phyloP scores from a whole-genome alignment of 2,329 filamentous ascomycete species.

The Pestalotiopsis sp. region DNA sequence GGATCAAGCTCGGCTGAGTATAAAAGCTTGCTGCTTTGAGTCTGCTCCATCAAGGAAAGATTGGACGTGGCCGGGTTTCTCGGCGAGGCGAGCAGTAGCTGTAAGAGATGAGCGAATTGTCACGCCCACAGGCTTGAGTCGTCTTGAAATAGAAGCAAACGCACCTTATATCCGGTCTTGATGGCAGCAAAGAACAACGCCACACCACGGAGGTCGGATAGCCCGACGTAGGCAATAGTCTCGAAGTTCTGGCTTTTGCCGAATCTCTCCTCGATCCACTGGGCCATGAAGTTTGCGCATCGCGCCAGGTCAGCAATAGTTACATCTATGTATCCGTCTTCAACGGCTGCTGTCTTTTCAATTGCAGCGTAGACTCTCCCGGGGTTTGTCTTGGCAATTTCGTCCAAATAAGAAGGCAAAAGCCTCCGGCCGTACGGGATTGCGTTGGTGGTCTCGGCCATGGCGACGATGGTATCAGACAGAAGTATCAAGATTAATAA shows the following conservation, averaged over 20 bases:
- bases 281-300: conserved; percentile 29
- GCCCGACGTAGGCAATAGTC: conserved; percentile 29
- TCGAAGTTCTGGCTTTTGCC: conserved; percentile 26
- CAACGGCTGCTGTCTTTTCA: conserved; percentile 18
- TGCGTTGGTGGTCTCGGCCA: neutral
- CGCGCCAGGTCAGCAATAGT: conserved; percentile 22
- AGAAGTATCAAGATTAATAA: neutral
- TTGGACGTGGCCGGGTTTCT: conserved; percentile 22
- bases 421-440: conserved; percentile 20
- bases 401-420: conserved; percentile 19
- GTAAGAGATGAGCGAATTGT: neutral
- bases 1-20: conserved; percentile 19
- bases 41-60: conserved; percentile 21
- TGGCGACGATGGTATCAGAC: neutral
- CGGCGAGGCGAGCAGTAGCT: conserved; percentile 26
- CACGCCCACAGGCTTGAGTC: neutral
- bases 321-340: conserved; percentile 24
- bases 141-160: neutral
- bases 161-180: conserved; percentile 38
- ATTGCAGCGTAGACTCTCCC: conserved; percentile 23
- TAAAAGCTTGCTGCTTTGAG: conserved; percentile 20
- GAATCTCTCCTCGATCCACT: conserved; percentile 27
- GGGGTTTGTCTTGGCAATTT: conserved; percentile 17
- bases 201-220: conserved; percentile 34
- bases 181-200: conserved; percentile 35